phyloP scores from a whole-genome alignment of 139 green algal species.

The Tetratostichococcus sp. region DNA sequence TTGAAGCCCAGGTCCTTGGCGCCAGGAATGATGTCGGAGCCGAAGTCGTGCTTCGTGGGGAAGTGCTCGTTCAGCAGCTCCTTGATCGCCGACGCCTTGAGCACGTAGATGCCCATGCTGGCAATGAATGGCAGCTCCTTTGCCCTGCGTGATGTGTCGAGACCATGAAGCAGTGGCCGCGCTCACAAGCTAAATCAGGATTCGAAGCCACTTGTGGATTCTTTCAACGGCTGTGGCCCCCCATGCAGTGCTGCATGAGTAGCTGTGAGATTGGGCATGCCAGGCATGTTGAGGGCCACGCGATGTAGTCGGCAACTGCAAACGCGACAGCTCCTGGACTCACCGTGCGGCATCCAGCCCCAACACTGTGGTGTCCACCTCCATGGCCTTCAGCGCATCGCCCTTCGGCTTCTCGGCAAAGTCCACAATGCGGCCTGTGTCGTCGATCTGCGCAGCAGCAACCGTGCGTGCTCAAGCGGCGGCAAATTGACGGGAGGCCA shows the following conservation, averaged over 20 bases:
- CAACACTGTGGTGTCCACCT: conserved; percentile 95
- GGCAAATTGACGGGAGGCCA: no score
- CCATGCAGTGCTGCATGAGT: no score
- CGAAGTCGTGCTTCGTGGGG: conserved; percentile 68
- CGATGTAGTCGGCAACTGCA: no score
- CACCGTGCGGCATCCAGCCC: conserved; percentile 71
- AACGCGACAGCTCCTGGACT: no score
- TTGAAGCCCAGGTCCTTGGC: conserved; percentile 72
- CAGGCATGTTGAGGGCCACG: no score
- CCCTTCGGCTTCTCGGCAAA: conserved; percentile 99
- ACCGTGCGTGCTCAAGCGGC: no score
- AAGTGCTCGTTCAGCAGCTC: conserved; percentile 53
- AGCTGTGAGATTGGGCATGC: no score
- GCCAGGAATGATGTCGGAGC: conserved; percentile 80
- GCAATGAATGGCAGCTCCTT: conserved; percentile 94
- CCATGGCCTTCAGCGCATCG: conserved; percentile 84
- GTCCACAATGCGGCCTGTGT: conserved; percentile 65
- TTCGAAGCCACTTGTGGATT: no score
- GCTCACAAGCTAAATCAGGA: no score
- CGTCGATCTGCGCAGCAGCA: conserved; percentile 69
- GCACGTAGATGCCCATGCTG: conserved; percentile 99
- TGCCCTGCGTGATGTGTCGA: conserved; percentile 46
- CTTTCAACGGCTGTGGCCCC: no score
- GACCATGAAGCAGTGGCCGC: no score
- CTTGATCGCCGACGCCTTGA: conserved; percentile 63